phyloP scores from a whole-genome alignment of 2,329 filamentous ascomycete genomes.

The Neobulgaria alba region DNA sequence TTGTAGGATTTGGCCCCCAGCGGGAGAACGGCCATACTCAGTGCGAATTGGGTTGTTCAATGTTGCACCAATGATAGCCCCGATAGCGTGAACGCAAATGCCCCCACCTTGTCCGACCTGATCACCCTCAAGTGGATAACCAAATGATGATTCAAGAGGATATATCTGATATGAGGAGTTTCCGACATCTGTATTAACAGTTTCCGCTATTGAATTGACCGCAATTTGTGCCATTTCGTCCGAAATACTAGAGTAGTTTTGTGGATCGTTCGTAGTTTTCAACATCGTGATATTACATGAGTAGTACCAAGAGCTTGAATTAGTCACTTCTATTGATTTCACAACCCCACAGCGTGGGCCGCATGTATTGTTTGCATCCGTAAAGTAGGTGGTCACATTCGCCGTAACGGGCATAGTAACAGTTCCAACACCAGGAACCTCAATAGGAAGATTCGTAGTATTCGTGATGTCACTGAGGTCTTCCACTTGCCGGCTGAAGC shows the following conservation, averaged over 20 bases:
- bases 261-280: constrained; percentile 27
- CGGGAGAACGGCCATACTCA: constrained; percentile 12
- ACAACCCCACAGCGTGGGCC: constrained; percentile 23
- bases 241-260: constrained; percentile 26
- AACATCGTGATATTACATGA: constrained; percentile 32
- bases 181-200: constrained; percentile 28
- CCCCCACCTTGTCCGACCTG: constrained; percentile 29
- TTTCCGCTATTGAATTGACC: constrained; percentile 33
- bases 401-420: constrained; percentile 19
- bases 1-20: constrained; percentile 19
- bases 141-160: constrained; percentile 34
- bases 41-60: constrained; percentile 12
- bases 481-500: constrained; percentile 27
- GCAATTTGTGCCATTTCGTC: constrained; percentile 30
- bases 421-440: constrained; percentile 22
- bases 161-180: constrained; percentile 32
- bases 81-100: constrained; percentile 31
- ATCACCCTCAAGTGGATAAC: constrained; percentile 28
- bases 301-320: constrained; percentile 34
- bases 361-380: constrained; percentile 21
- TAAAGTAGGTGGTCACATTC: constrained; percentile 33
- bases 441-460: constrained; percentile 22
- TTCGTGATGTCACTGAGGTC: not conserved
- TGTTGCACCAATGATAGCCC: constrained; percentile 21
- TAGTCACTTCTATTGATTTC: constrained; percentile 33